Conservation (phyloP, 176 grass and related monocot species). For the Guadua angustifolia region DNA sequence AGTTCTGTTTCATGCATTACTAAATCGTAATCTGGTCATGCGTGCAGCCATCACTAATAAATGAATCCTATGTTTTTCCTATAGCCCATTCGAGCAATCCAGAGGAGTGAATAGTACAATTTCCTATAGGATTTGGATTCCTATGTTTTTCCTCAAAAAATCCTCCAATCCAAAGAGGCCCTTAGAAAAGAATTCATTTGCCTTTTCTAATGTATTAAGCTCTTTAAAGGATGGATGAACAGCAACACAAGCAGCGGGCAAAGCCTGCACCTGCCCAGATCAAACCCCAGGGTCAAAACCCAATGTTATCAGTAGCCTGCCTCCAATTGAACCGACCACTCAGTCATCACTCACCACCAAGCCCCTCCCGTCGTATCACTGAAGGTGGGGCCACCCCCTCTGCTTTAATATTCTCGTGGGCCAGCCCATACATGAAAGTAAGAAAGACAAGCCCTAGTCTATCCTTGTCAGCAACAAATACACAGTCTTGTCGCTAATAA, state of each 20-base stretch:
- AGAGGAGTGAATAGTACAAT: too few species aligned
- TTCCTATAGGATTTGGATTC: too few species aligned
- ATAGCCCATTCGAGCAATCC: too few species aligned
- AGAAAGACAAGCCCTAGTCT: neutral
- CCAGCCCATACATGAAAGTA: neutral
- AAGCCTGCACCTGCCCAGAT: neutral
- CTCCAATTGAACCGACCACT: neutral
- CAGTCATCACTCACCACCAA: neutral
- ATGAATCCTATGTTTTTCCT: too few species aligned
- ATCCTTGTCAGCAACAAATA: neutral
- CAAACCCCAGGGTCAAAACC: neutral
- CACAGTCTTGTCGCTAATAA: too few species aligned
- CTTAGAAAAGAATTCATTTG: neutral
- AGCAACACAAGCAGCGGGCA: neutral
- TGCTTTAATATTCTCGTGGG: neutral
- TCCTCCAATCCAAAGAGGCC: too few species aligned
- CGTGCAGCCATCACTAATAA: neutral
- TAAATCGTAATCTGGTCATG: neutral
- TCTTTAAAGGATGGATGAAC: neutral
- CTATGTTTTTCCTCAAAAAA: too few species aligned
- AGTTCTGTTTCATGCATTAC: too few species aligned
- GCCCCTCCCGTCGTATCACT: neutral
- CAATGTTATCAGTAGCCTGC: neutral
- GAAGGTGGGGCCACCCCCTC: neutral
- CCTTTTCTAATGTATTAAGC: neutral